Percentiles rank a stretch among this genome's conserved stretches.
Conservation (phyloP, 805 yeast genomes). For the Starmerella potacharoeniae region DNA sequence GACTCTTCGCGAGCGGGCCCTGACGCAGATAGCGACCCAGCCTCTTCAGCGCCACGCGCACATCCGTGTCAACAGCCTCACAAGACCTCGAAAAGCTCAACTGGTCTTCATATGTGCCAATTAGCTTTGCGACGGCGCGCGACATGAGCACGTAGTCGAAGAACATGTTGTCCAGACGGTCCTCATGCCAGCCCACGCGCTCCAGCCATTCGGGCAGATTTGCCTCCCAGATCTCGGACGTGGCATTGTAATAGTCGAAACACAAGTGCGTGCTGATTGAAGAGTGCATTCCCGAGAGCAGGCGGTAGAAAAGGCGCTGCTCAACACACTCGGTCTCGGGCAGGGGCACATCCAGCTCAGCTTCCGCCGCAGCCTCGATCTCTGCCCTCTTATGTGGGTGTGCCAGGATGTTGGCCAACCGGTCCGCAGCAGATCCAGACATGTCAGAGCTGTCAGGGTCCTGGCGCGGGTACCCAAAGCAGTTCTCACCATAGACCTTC, state of each 20-base stretch:
- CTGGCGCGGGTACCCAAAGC: constrained; percentile 45
- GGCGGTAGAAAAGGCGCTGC: constrained; percentile 74
- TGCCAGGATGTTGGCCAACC: constrained; percentile 12
- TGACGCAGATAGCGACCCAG: constrained; percentile 30
- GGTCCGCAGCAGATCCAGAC: neutral
- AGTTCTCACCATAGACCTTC: constrained; percentile 83
- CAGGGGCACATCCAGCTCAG: neutral
- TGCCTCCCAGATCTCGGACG: constrained; percentile 74
- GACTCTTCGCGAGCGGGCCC: constrained; percentile 28
- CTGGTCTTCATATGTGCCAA: constrained; percentile 39
- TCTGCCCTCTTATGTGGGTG: constrained; percentile 24
- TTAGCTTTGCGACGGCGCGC: constrained; percentile 63
- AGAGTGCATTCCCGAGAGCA: constrained; percentile 89
- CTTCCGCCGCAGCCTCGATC: neutral
- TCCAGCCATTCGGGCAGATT: constrained; percentile 71
- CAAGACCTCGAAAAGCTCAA: constrained; percentile 39
- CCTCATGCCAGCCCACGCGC: constrained; percentile 83
- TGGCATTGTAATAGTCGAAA: constrained; percentile 62
- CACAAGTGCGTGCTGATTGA: constrained; percentile 88
- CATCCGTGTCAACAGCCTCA: constrained; percentile 34
- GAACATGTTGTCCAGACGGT: constrained; percentile 77
- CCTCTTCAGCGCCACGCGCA: constrained; percentile 35
- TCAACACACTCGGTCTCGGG: constrained; percentile 53
- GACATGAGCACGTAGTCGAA: constrained; percentile 83
- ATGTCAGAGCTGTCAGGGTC: neutral